Evolutionary conservation across 2,329 filamentous ascomycete genomes (phyloP).

Genomic region (Exophiala lecanii-corni): DNA sequence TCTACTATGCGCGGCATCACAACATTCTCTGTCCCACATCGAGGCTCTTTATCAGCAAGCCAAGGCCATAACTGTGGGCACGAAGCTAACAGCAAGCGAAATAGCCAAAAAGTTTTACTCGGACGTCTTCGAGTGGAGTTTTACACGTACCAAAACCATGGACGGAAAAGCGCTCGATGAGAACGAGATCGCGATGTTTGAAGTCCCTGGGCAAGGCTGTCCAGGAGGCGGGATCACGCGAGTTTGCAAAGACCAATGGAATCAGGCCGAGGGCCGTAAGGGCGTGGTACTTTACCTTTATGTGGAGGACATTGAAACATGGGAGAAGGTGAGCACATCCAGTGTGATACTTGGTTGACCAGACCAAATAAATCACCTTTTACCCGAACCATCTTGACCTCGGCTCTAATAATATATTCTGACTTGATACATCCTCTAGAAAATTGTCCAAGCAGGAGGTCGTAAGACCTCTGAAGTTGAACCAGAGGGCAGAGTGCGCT

Average conservation of each 20-base stretch:
- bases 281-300: conserved; percentile 25
- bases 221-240: conserved; percentile 23
- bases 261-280: conserved; percentile 7
- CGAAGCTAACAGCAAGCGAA: no score
- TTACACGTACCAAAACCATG: conserved; percentile 6
- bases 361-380: no score
- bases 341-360: no score
- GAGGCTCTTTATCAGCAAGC: background rate
- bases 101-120: conserved; percentile 27
- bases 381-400: no score
- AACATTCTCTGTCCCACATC: background rate
- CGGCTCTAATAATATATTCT: no score
- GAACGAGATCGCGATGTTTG: conserved; percentile 22
- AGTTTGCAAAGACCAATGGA: conserved; percentile 13
- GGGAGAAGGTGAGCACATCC: conserved; percentile 16
- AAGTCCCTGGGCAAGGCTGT: conserved; percentile 17
- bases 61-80: no score
- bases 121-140: conserved; percentile 26
- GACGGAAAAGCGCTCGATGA: conserved; percentile 8
- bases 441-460: conserved; percentile 22
- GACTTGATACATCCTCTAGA: conserved; percentile 6
- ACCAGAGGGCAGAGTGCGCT: conserved; percentile 21
- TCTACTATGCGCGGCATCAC: background rate
- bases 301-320: conserved; percentile 23
- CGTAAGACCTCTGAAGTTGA: conserved; percentile 18